Base-by-base conservation (phyloP, 345 rosid species). In the Leavenworthia alabamica region DNA sequence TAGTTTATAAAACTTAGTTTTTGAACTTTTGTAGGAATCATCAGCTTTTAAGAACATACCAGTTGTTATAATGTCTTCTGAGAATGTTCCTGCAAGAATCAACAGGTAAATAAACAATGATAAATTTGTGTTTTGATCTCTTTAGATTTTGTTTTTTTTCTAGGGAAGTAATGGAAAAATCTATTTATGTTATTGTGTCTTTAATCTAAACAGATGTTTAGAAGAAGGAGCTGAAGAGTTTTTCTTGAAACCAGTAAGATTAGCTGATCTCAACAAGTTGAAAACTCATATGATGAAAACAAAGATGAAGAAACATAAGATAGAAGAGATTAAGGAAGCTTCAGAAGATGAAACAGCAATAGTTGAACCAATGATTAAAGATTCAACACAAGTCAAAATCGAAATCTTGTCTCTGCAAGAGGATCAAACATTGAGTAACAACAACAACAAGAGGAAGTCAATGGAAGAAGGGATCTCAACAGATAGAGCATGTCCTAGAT, bases 141-240 rank as follows among this genome's bases (percentile, higher is more conserved):
- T 48, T 47, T n/a, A 17, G n/a, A 19, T 16, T 36, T n/a, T 26
- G 32, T 22, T 50, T 46, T 48, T n/a, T n/a, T n/a, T n/a, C n/a
- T n/a, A n/a, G 19, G 1, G 6, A 2, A 37, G 8, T 56, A 7
- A 29, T n/a, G n/a, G n/a, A n/a, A n/a, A n/a, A n/a, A n/a, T n/a
- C n/a, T n/a, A n/a, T n/a, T n/a, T n/a, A n/a, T 41, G 17, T 28
- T 41, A 1, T 6, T 56, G 54, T n/a, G n/a, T n/a, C n/a, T n/a
- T n/a, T n/a, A n/a, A 56, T 49, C 23, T 43, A 36, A 37, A 23
- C 78, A 88, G 93, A 57, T 90, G 96, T 56, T 78, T 88, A 20
- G 86, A 86, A 82, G 88, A 86, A 77, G 98, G 98, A 66, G 98
- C 98, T 12, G 84, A 84, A 42, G 98, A 91, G 57, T 91, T 88